Evolutionary conservation across 1,284 basidiomycete genomes (phyloP).

Genomic region (Ceratobasidium papillatum): DNA sequence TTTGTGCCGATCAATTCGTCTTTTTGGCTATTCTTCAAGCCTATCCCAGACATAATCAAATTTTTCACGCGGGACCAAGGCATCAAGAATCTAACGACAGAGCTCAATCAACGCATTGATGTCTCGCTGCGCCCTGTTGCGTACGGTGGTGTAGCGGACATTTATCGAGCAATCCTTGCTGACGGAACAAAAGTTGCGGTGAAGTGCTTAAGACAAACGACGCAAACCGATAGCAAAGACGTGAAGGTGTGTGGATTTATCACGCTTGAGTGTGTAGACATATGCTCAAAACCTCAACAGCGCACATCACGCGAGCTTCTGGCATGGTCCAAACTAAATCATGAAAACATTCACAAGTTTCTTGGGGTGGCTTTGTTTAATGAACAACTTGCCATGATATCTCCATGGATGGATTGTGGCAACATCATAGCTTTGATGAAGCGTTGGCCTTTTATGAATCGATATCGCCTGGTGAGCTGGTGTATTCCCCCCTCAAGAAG

Average conservation of each 20-base stretch:
- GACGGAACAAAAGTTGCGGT: neutral
- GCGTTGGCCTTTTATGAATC: neutral
- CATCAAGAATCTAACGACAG: too few species aligned
- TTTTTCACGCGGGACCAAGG: too few species aligned
- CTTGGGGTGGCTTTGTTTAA: slow-evolving; percentile 11
- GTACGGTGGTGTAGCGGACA: neutral
- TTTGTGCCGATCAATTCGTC: too few species aligned
- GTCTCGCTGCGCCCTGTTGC: neutral
- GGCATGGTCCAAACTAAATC: slow-evolving; percentile 11
- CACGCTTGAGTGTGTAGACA: too few species aligned
- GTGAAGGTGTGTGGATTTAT: neutral
- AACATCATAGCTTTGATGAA: neutral
- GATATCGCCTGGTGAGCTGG: neutral
- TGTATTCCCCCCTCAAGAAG: neutral
- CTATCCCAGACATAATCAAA: too few species aligned
- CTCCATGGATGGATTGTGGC: slow-evolving; percentile 2
- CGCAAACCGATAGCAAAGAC: neutral
- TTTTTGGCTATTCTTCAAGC: too few species aligned
- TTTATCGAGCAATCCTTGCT: neutral
- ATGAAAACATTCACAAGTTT: slow-evolving; percentile 6
- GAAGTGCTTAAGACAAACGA: neutral
- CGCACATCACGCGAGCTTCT: slow-evolving; percentile 1
- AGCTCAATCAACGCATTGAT: too few species aligned
- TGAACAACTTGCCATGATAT: neutral
- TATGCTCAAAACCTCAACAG: neutral